Conservation (phyloP, 2,329 filamentous ascomycete species). For the Botrytis deweyae region DNA sequence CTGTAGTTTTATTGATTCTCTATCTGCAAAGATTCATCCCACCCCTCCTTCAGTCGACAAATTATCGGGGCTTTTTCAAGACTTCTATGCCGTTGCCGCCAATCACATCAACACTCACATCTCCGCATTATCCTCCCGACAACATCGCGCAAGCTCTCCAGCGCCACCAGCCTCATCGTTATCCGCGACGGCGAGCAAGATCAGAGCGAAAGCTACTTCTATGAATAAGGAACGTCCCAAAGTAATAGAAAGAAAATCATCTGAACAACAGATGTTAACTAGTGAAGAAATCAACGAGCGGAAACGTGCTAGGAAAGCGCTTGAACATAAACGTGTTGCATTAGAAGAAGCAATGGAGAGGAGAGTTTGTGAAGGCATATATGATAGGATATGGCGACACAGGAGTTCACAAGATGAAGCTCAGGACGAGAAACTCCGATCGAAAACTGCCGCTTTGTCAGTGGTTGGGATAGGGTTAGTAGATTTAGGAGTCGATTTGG, state of each 20-base stretch:
- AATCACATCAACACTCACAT: slow-evolving; percentile 86
- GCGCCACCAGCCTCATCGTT: slow-evolving; percentile 55
- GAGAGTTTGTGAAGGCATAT: slow-evolving; percentile 79
- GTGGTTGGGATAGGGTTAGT: slow-evolving; percentile 88
- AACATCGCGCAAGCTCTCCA: slow-evolving; percentile 66
- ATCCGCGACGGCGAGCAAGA: slow-evolving; percentile 54
- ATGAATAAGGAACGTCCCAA: slow-evolving; percentile 54
- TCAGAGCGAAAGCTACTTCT: slow-evolving; percentile 56
- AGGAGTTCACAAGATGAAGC: slow-evolving; percentile 91
- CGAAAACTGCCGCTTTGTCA: slow-evolving; percentile 84
- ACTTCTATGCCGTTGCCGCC: slow-evolving; percentile 83
- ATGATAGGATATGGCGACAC: slow-evolving; percentile 87
- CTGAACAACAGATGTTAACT: slow-evolving; percentile 85
- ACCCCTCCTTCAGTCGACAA: slow-evolving; percentile 80
- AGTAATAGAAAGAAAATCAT: slow-evolving; percentile 39
- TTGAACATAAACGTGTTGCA: slow-evolving; percentile 74
- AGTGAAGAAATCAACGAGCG: slow-evolving; percentile 77
- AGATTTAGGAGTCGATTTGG: slow-evolving; percentile 78
- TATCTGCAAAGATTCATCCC: slow-evolving; percentile 82
- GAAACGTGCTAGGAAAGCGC: slow-evolving; percentile 71
- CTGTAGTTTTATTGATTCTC: slow-evolving; percentile 80
- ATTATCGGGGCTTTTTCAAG: slow-evolving; percentile 85
- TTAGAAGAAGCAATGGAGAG: slow-evolving; percentile 92
- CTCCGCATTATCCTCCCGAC: slow-evolving; percentile 70
- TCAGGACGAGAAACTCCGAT: slow-evolving; percentile 89